Evolutionary conservation across 2,329 filamentous ascomycete genomes (phyloP).

Genomic region (Dactylellina haptotyla): DNA sequence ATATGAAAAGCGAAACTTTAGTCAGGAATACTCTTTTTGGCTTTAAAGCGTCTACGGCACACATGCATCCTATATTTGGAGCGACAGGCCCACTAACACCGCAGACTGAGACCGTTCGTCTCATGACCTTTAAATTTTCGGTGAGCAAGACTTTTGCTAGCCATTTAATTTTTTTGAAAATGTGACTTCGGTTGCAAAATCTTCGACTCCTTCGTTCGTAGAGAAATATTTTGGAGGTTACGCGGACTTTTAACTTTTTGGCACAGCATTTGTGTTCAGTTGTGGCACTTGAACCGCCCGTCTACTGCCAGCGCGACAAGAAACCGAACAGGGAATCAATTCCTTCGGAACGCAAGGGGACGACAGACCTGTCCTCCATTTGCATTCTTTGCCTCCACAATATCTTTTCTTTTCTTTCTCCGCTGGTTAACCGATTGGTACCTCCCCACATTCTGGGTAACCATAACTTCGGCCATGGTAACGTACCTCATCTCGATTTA

Average conservation of each 20-base stretch:
- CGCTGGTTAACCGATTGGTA: too few relatives aligned
- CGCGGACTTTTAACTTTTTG: constrained; percentile 13
- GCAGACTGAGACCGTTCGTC: constrained; percentile 9
- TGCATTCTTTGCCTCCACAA: neutral
- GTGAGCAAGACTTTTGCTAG: constrained; percentile 1
- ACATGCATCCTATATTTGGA: constrained; percentile 15
- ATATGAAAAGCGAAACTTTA: neutral
- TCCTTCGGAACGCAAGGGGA: constrained; percentile 41
- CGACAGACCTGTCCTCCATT: constrained; percentile 14
- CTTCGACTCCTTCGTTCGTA: constrained; percentile 4
- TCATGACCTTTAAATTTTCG: constrained; percentile 1
- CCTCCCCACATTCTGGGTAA: neutral
- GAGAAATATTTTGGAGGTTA: constrained; percentile 16
- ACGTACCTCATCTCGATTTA: neutral
- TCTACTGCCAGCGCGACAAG: constrained; percentile 9
- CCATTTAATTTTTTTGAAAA: neutral
- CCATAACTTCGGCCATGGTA: neutral
- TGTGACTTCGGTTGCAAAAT: constrained; percentile 14
- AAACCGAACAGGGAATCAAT: constrained; percentile 24
- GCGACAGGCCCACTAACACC: neutral
- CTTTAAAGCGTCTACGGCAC: neutral
- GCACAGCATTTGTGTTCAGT: constrained; percentile 3
- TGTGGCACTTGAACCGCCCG: neutral
- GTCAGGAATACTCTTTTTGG: neutral
- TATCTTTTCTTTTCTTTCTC: constrained; percentile 15